Base-by-base conservation (phyloP, 768 basidiomycete species). In the Phlegmacium glaucopus region DNA sequence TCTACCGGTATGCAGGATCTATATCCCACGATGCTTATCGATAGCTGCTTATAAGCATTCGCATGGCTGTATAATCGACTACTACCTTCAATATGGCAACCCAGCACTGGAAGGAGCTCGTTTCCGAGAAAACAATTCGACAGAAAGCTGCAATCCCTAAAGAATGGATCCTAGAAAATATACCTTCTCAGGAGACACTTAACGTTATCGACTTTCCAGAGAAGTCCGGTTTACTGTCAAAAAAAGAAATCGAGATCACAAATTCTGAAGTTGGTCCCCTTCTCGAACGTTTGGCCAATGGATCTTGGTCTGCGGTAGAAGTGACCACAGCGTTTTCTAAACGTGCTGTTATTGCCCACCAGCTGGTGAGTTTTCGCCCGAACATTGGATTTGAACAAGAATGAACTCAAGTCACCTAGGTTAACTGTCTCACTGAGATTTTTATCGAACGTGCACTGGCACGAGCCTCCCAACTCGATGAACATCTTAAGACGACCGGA, bases 361-460 rank as follows among this genome's bases (percentile, higher is more conserved):
- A 90, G 55, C 60, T 90, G 12, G 87, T 87, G 45, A 58, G 77
- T 61, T 13, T 11, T 30, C 45, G n/a, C 10, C n/a, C 22, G n/a
- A 27, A 11, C 37, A 18, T 41, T 26, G 26, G 44, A 44, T 8
- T 10, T 11, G 11, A 29, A 22, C 38, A 9, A n/a, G 4, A n/a
- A 42, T 16, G 17, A 48, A 25, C 9, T 15, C 1, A 17, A 4
- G 27, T 45, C 5, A 15, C 6, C 7, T 56, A 89, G 87, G 81
- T 80, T 5, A 90, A 90, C 54, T 91, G 90, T 60, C 60, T 92
- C 30, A 91, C 89, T 0, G 89, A 91, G 62, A 82, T 90, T n/a
- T 90, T 87, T 56, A 75, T 90, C 43, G 84, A 90, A 17, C 72
- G 76, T 4, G 90, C 86, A 1, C 68, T 89, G 4, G 67, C 64